These are phyloP conservation scores for Suillus weaverae DNA, from an alignment of 768 basidiomycete genomes.

Conservation along the genomic window DNA sequence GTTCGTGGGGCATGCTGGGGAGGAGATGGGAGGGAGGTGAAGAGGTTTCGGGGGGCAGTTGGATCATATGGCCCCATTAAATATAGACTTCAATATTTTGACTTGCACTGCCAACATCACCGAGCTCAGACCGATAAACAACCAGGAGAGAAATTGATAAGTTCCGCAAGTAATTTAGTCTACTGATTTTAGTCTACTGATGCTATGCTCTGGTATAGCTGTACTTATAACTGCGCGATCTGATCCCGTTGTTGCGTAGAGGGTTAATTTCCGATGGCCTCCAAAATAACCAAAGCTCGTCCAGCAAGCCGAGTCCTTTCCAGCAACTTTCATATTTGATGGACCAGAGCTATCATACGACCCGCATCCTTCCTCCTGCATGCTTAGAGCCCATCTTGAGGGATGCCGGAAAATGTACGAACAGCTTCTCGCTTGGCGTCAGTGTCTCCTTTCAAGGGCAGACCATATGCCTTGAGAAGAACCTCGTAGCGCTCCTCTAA, in stretches of 20 bases:
- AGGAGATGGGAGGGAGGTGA: neutral
- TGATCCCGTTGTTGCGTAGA: neutral
- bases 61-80: neutral
- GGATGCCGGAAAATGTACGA: slow-evolving; percentile 39
- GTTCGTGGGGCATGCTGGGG: neutral
- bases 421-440: slow-evolving; percentile 38
- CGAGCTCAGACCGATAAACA: too few relatives aligned
- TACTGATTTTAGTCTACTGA: neutral
- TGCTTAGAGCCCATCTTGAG: slow-evolving; percentile 21
- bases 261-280: neutral
- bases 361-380: neutral
- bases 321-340: neutral
- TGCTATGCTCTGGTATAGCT: neutral
- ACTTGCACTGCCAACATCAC: too few relatives aligned
- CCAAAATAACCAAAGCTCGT: neutral
- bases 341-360: neutral
- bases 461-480: slow-evolving; percentile 35
- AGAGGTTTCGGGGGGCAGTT: neutral
- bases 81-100: too few relatives aligned
- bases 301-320: neutral
- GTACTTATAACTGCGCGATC: neutral
- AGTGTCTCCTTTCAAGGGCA: slow-evolving; percentile 40
- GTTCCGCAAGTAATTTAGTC: neutral
- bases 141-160: neutral
- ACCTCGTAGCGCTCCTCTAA: slow-evolving; percentile 44